Conservation (phyloP, 441 rosid genomes). For the Erysimum cheiri region DNA sequence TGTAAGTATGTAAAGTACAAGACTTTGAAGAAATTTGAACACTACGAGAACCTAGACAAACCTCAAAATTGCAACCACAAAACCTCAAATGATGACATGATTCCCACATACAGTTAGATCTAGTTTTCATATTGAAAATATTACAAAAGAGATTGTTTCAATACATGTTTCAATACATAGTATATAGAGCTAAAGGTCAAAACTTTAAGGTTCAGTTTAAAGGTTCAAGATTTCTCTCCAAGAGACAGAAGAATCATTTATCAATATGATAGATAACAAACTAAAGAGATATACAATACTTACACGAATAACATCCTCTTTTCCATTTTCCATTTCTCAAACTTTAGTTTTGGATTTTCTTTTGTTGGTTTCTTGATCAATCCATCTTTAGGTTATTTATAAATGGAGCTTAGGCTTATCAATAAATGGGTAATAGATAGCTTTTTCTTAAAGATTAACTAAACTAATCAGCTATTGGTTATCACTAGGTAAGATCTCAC, state of each 20-base stretch:
- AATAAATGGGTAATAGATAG: neutral
- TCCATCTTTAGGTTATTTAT: neutral
- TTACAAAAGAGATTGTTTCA: neutral
- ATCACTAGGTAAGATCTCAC: neutral
- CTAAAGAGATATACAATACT: neutral
- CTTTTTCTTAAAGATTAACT: neutral
- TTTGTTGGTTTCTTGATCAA: neutral
- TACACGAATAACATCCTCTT: neutral
- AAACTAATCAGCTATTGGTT: neutral
- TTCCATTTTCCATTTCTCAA: neutral
- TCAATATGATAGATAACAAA: neutral
- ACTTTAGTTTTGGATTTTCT: neutral
- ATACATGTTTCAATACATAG: too few relatives aligned
- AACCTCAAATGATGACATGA: neutral
- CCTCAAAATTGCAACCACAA: neutral
- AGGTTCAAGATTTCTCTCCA: neutral
- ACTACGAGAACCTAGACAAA: neutral
- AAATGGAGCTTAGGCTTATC: neutral
- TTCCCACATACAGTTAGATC: neutral
- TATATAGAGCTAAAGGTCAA: neutral
- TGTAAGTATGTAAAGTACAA: too few relatives aligned
- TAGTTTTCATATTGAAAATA: neutral
- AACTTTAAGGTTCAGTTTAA: neutral
- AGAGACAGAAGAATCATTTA: neutral
- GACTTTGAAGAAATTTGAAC: neutral